phyloP scores from a whole-genome alignment of 192 early-diverging fungal species.

The Thamnidium elegans region DNA sequence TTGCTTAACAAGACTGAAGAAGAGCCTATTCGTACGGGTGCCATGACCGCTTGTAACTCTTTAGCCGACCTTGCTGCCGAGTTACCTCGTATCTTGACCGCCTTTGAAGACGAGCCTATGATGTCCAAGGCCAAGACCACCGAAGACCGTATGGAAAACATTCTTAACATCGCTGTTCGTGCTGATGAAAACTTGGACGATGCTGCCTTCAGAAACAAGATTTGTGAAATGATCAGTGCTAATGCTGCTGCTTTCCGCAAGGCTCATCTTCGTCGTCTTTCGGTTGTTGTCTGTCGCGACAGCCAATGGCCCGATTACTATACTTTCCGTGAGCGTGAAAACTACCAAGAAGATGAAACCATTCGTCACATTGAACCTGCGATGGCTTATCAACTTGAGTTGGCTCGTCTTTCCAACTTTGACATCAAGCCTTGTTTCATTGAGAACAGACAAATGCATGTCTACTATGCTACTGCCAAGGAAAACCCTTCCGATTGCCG shows the following conservation, averaged over 20 bases:
- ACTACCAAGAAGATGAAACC: constrained; percentile 86
- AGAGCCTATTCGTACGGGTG: constrained; percentile 81
- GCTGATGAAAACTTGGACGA: constrained; percentile 62
- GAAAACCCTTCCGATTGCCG: constrained; percentile 91
- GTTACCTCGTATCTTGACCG: constrained; percentile 55
- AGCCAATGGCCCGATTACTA: constrained; percentile 90
- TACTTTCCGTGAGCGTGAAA: constrained; percentile 88
- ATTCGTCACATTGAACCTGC: constrained; percentile 98
- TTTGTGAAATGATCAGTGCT: constrained; percentile 61
- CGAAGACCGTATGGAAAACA: constrained; percentile 61
- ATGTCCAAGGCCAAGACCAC: constrained; percentile 11
- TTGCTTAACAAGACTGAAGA: constrained; percentile 67
- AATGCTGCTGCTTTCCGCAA: constrained; percentile 65
- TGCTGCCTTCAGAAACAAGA: constrained; percentile 63
- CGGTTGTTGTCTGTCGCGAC: constrained; percentile 82
- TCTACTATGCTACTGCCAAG: constrained; percentile 94
- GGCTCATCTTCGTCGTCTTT: constrained; percentile 81
- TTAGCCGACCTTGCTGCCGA: constrained; percentile 68
- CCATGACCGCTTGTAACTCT: constrained; percentile 73
- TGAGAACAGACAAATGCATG: constrained; percentile 92
- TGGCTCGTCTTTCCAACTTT: constrained; percentile 90
- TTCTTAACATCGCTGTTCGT: constrained; percentile 82
- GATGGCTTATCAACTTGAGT: constrained; percentile 96
- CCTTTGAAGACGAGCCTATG: constrained; percentile 50
- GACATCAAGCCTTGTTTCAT: constrained; percentile 94